A percentile compares a stretch with the other conserved stretches of the same genome.
phyloP scores from a whole-genome alignment of 208 protist species.

The Wallacemonas collosoma region DNA sequence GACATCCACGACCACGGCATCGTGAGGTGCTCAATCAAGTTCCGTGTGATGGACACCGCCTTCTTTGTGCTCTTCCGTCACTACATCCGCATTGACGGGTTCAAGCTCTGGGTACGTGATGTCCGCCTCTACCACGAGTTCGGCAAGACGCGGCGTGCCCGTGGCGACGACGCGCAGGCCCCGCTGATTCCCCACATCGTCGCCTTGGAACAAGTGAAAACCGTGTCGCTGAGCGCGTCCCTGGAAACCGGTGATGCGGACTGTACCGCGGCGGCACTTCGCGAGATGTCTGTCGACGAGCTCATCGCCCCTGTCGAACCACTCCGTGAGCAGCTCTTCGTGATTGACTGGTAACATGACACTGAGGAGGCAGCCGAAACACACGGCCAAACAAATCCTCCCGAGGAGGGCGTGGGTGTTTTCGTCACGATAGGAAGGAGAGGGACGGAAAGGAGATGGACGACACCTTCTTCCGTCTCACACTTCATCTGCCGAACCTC shows the following conservation, averaged over 20 bases:
- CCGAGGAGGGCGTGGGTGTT: too few relatives aligned
- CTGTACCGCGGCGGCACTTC: not conserved
- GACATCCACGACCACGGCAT: conserved; percentile 84
- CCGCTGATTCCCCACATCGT: conserved; percentile 56
- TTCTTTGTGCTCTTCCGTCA: conserved; percentile 84
- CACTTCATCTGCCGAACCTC: too few relatives aligned
- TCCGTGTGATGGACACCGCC: conserved; percentile 68
- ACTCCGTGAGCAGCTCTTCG: conserved; percentile 3
- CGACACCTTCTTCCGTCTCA: too few relatives aligned
- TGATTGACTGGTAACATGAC: conserved; percentile 9
- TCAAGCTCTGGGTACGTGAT: conserved; percentile 69
- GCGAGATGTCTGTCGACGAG: conserved; percentile 13
- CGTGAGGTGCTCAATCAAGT: conserved; percentile 59
- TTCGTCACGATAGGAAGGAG: too few relatives aligned
- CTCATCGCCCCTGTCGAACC: not conserved
- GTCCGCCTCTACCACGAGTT: conserved; percentile 84
- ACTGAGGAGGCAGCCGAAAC: not conserved
- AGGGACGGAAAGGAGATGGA: too few relatives aligned
- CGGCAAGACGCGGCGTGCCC: conserved; percentile 20
- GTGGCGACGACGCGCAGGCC: not conserved
- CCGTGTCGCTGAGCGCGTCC: conserved; percentile 32
- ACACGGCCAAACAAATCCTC: too few relatives aligned
- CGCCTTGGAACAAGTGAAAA: conserved; percentile 58
- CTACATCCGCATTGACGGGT: conserved; percentile 64
- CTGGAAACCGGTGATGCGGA: conserved; percentile 20